These are phyloP conservation scores for Lichtheimia hyalospora DNA, from an alignment of 371 early-diverging fungal species.

Conservation along the genomic window DNA sequence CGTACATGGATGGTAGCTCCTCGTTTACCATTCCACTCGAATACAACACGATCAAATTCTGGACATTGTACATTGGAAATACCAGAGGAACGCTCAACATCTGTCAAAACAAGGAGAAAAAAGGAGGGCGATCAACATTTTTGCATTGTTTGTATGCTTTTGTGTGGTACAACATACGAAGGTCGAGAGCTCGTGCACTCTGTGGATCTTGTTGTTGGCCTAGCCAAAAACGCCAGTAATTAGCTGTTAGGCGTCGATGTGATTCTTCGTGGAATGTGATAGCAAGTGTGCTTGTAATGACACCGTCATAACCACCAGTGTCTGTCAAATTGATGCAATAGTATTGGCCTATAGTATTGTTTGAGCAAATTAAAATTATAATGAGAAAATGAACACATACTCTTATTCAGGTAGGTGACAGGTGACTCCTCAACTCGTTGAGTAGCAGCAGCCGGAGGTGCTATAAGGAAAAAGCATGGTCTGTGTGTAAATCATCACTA, in stretches of 20 bases:
- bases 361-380: too few species aligned
- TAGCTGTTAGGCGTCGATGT: conserved; percentile 64
- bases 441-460: conserved; percentile 55
- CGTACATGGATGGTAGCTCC: conserved; percentile 66
- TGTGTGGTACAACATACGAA: conserved; percentile 31
- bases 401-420: conserved; percentile 64
- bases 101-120: conserved; percentile 3
- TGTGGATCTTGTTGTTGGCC: conserved; percentile 61
- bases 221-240: conserved; percentile 81
- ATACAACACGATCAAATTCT: conserved; percentile 63
- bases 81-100: conserved; percentile 28
- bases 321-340: conserved; percentile 15
- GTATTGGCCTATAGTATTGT: conserved; percentile 7
- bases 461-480: conserved; percentile 15
- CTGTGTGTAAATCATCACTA: conserved; percentile 20
- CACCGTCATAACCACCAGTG: conserved; percentile 32
- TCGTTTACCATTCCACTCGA: conserved; percentile 65
- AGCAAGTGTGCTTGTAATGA: conserved; percentile 56
- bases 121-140: background rate
- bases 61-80: conserved; percentile 50
- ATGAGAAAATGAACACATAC: conserved; percentile 9
- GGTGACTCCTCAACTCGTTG: conserved; percentile 54
- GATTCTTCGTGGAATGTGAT: conserved; percentile 75
- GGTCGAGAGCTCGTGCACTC: conserved; percentile 48
- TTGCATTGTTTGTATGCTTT: conserved; percentile 43